These are phyloP conservation scores for Trichoderma gamsii DNA, from an alignment of 495 filamentous ascomycete genomes.

Conservation along the genomic window DNA sequence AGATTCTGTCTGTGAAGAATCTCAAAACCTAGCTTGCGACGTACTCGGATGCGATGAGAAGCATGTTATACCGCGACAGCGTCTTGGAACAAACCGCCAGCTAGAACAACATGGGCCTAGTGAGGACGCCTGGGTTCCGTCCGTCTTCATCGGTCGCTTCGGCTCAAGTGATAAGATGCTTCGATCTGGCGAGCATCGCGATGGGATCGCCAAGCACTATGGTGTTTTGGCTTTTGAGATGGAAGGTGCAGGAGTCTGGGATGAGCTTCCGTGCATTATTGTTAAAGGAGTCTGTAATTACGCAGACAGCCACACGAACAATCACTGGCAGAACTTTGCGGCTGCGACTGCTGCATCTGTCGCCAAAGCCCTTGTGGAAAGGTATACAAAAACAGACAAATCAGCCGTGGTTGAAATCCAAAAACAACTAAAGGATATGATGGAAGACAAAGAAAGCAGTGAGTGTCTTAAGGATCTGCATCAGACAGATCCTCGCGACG, in stretches of 20 bases:
- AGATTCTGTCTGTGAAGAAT: neutral
- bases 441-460: neutral
- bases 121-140: neutral
- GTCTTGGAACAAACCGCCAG: neutral
- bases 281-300: neutral
- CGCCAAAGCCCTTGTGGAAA: neutral
- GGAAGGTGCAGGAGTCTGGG: slow-evolving; percentile 8
- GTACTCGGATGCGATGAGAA: neutral
- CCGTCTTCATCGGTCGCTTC: neutral
- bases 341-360: neutral
- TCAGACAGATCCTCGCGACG: slow-evolving; percentile 29
- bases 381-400: neutral
- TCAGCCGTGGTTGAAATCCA: neutral
- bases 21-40: neutral
- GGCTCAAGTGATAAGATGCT: neutral
- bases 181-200: neutral
- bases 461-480: slow-evolving; percentile 24
- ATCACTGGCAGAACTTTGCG: neutral
- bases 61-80: neutral
- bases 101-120: neutral
- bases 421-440: neutral
- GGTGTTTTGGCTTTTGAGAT: neutral
- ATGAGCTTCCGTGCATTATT: neutral
- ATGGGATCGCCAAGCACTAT: neutral
- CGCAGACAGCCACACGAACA: neutral